phyloP scores from a whole-genome alignment of 2,329 filamentous ascomycete species.

The Leptographium procerum region DNA sequence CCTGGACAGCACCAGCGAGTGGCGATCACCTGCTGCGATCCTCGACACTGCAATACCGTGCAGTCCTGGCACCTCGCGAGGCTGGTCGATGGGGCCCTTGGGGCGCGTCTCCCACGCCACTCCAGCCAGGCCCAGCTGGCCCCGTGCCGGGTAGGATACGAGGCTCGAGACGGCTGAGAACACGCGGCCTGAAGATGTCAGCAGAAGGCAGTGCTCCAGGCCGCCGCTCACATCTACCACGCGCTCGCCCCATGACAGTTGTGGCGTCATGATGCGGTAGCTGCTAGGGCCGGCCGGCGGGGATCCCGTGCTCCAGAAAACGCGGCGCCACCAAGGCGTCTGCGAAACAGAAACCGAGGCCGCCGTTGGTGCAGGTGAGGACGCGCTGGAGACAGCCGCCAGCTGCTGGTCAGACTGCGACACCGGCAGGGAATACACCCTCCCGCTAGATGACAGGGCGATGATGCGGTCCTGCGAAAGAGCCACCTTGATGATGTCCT shows the following conservation, averaged over 20 bases:
- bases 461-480: constrained; percentile 77
- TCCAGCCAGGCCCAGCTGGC: constrained; percentile 79
- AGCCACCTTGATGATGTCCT: constrained; percentile 64
- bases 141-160: constrained; percentile 65
- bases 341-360: neutral
- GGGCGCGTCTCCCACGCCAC: constrained; percentile 71
- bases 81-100: constrained; percentile 64
- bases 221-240: constrained; percentile 66
- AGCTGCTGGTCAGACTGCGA: constrained; percentile 57
- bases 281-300: constrained; percentile 24
- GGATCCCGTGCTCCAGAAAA: constrained; percentile 50
- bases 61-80: constrained; percentile 66
- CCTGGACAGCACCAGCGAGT: constrained; percentile 69
- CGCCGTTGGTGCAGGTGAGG: neutral
- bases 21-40: constrained; percentile 76
- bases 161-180: constrained; percentile 80
- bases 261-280: constrained; percentile 62
- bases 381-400: constrained; percentile 41
- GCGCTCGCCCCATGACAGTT: constrained; percentile 57
- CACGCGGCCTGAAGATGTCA: constrained; percentile 75
- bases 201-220: constrained; percentile 72
- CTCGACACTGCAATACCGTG: constrained; percentile 59
- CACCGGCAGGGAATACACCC: constrained; percentile 75
- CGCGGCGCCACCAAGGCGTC: constrained; percentile 45
- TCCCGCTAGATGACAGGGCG: constrained; percentile 61